A percentile compares a stretch with the other conserved stretches of the same genome.
Conservation (phyloP, 495 filamentous ascomycete species). For the Cudoniella acicularis region DNA sequence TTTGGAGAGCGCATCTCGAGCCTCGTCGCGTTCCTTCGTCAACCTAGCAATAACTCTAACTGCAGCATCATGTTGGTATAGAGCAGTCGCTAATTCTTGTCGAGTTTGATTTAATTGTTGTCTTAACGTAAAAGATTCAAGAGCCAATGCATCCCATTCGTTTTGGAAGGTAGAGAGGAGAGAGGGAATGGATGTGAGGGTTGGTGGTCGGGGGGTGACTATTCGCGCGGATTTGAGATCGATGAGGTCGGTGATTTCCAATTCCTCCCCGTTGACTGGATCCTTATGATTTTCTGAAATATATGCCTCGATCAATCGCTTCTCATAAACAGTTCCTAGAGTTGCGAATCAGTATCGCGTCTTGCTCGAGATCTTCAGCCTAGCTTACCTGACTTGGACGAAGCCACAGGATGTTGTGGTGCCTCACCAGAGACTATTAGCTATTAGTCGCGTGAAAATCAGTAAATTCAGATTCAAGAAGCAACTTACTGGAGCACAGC, state of each 20-base stretch:
- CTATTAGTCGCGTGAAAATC: slow-evolving; percentile 20
- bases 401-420: slow-evolving; percentile 91
- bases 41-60: slow-evolving; percentile 88
- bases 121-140: slow-evolving; percentile 84
- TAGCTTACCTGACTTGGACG: slow-evolving; percentile 81
- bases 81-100: slow-evolving; percentile 86
- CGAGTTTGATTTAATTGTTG: slow-evolving; percentile 85
- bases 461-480: background rate
- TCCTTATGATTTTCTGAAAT: slow-evolving; percentile 93
- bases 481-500: slow-evolving; percentile 71
- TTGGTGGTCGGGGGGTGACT: slow-evolving; percentile 86
- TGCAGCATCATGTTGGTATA: slow-evolving; percentile 96
- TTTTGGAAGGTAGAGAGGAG: slow-evolving; percentile 95
- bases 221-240: slow-evolving; percentile 77
- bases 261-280: slow-evolving; percentile 84
- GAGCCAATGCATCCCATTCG: slow-evolving; percentile 92
- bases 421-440: slow-evolving; percentile 89
- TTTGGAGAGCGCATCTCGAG: slow-evolving; percentile 84
- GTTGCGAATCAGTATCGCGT: slow-evolving; percentile 27
- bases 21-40: slow-evolving; percentile 86
- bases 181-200: slow-evolving; percentile 94
- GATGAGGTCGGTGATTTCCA: slow-evolving; percentile 81
- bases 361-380: slow-evolving; percentile 6
- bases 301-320: slow-evolving; percentile 90
- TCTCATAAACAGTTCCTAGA: slow-evolving; percentile 85